Percentiles rank a stretch among this genome's conserved stretches.
Evolutionary conservation across 805 yeast genomes (phyloP).

Genomic region (Phaffomyces opuntiae): DNA sequence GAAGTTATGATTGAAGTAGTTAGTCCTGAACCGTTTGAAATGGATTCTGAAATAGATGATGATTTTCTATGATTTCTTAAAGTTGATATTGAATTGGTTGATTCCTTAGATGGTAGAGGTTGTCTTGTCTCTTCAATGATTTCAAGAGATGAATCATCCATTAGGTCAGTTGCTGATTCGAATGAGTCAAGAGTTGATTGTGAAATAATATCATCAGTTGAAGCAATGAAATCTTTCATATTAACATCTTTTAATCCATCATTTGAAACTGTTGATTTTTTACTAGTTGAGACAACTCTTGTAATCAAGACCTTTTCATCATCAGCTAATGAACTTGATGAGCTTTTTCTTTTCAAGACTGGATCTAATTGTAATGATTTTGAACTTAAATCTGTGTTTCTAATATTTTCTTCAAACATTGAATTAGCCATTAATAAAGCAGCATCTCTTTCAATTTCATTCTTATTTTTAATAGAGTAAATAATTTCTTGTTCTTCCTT

Average conservation of each 20-base stretch:
- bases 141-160: conserved; percentile 9
- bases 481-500: conserved; percentile 21
- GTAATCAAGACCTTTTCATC: conserved; percentile 19
- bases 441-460: conserved; percentile 21
- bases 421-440: conserved; percentile 25
- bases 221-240: not conserved
- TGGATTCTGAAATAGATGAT: conserved; percentile 17
- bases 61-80: conserved; percentile 15
- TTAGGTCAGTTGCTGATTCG: conserved; percentile 18
- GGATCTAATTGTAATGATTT: conserved; percentile 21
- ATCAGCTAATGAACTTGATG: conserved; percentile 20
- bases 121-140: not conserved
- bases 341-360: conserved; percentile 20
- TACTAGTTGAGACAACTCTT: conserved; percentile 5
- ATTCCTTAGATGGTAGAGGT: conserved; percentile 5
- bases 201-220: conserved; percentile 10
- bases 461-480: conserved; percentile 15
- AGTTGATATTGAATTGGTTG: conserved; percentile 19
- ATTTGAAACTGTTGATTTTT: conserved; percentile 9
- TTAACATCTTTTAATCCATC: conserved; percentile 16
- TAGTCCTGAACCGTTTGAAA: conserved; percentile 11
- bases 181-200: conserved; percentile 17
- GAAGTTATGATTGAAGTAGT: conserved; percentile 10
- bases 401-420: conserved; percentile 27
- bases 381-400: conserved; percentile 23